These are phyloP conservation scores for Crithidia expoeki DNA, from an alignment of 208 protist genomes.

Conservation along the genomic window DNA sequence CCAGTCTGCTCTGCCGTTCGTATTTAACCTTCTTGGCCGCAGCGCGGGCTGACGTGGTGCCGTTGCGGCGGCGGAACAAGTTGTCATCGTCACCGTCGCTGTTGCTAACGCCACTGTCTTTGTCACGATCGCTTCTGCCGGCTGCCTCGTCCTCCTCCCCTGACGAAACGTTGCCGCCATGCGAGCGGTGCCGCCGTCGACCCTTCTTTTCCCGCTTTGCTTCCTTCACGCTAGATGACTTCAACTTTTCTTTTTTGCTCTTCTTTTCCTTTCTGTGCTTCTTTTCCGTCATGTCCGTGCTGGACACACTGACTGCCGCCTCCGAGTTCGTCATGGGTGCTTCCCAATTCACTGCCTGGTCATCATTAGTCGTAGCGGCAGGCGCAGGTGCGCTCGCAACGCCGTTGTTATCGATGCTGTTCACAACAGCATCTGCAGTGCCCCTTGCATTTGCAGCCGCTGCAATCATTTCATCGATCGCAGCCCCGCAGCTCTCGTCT, in stretches of 20 bases:
- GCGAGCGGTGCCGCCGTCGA: conserved; percentile 15
- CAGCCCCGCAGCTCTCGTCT: conserved; percentile 52
- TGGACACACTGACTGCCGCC: not conserved
- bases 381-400: not conserved
- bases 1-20: conserved; percentile 34
- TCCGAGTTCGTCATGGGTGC: conserved; percentile 8
- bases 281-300: not conserved
- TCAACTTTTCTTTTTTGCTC: conserved; percentile 32
- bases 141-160: conserved; percentile 4
- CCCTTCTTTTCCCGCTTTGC: conserved; percentile 26
- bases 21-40: conserved; percentile 30
- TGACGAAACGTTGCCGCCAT: conserved; percentile 1
- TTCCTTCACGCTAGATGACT: conserved; percentile 4
- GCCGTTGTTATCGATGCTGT: not conserved
- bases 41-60: conserved; percentile 20
- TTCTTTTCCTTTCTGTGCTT: conserved; percentile 36
- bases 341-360: conserved; percentile 10
- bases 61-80: conserved; percentile 26
- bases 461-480: conserved; percentile 57
- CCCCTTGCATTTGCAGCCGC: not conserved
- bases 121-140: conserved; percentile 4
- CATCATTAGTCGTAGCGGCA: not conserved
- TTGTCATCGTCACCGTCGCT: conserved; percentile 21
- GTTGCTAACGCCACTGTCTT: too few species aligned
- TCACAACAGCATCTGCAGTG: not conserved